phyloP scores from a whole-genome alignment of 78 protist genomes.

The Dictyostelium capitatum region DNA sequence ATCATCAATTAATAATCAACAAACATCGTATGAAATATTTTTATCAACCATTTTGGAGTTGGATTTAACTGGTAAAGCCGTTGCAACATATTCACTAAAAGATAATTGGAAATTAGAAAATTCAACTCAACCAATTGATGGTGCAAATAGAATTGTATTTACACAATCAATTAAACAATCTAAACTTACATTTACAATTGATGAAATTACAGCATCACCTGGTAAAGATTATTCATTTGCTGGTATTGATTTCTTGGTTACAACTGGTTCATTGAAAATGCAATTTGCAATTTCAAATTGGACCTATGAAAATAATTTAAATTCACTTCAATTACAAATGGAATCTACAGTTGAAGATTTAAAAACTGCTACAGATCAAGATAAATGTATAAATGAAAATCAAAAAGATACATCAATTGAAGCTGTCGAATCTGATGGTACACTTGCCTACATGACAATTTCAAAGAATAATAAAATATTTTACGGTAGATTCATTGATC shows the following conservation, averaged over 20 bases:
- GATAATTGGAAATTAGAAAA: not conserved
- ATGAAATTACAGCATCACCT: not conserved
- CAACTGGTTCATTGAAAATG: conserved; percentile 23
- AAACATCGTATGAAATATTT: conserved; percentile 7
- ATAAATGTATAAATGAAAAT: not conserved
- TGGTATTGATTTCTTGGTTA: conserved; percentile 4
- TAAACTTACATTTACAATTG: not conserved
- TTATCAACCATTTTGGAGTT: not conserved
- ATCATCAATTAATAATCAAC: not conserved
- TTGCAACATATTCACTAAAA: not conserved
- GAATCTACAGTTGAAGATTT: not conserved
- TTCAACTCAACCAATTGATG: not conserved
- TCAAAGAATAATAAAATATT: conserved; percentile 9
- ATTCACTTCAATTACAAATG: conserved; percentile 22
- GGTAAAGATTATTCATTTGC: conserved; percentile 34
- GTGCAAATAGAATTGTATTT: not conserved
- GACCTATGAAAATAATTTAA: not conserved
- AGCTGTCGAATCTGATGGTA: not conserved
- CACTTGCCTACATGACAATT: conserved; percentile 26
- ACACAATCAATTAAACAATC: not conserved
- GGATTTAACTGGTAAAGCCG: too few species aligned
- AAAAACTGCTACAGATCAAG: not conserved
- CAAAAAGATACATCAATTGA: not conserved
- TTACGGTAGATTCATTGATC: conserved; percentile 34
- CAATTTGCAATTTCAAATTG: not conserved